phyloP scores from a whole-genome alignment of 164 flowering plant species.

The Berberis thunbergii region DNA sequence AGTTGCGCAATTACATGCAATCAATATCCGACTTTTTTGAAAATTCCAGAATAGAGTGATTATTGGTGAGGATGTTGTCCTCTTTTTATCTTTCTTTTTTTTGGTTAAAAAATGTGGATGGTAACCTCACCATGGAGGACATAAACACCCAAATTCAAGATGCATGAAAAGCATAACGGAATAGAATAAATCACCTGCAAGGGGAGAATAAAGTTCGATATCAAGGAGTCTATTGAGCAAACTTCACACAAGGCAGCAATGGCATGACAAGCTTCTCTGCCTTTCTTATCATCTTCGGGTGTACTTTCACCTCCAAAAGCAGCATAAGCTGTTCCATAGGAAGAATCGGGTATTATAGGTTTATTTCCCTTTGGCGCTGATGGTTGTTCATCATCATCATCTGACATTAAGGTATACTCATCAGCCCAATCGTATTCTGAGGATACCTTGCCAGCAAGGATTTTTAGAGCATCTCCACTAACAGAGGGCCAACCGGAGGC shows the following conservation, averaged over 20 bases:
- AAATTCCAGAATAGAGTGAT: too few species aligned
- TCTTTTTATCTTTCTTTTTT: too few species aligned
- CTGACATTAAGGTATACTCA: slow-evolving; percentile 14
- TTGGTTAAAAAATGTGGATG: too few species aligned
- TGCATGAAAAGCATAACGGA: background rate
- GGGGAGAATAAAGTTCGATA: slow-evolving; percentile 92
- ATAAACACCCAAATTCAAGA: too few species aligned
- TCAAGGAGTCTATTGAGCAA: slow-evolving; percentile 79
- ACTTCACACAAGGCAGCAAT: slow-evolving; percentile 93
- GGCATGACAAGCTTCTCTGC: slow-evolving; percentile 91
- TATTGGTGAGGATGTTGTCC: too few species aligned
- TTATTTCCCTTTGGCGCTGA: background rate
- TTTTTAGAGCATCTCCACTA: slow-evolving; percentile 67
- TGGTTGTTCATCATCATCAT: background rate
- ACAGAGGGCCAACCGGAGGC: slow-evolving; percentile 88
- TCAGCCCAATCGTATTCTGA: slow-evolving; percentile 39
- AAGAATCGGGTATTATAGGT: slow-evolving; percentile 17
- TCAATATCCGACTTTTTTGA: too few species aligned
- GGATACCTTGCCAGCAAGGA: slow-evolving; percentile 77
- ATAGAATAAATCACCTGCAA: slow-evolving; percentile 53
- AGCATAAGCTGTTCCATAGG: slow-evolving; percentile 61
- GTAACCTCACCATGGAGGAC: too few species aligned
- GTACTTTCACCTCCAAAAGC: slow-evolving; percentile 42
- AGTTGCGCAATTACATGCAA: too few species aligned
- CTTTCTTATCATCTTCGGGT: slow-evolving; percentile 18